Base-by-base conservation (phyloP, 768 basidiomycete species). In the Rhodotorula babjevae region DNA sequence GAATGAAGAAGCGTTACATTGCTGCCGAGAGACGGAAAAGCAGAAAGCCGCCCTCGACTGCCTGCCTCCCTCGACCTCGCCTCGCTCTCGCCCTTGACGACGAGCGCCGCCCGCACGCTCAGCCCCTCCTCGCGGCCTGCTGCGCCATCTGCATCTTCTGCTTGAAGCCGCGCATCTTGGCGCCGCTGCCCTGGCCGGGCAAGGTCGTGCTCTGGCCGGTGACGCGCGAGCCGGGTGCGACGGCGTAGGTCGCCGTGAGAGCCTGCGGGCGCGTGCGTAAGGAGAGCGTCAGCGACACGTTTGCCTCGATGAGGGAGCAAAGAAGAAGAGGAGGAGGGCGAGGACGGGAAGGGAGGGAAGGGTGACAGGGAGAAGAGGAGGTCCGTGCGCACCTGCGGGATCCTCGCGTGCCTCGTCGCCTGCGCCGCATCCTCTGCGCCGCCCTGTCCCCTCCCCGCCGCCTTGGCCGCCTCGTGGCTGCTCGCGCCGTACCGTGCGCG, bases 391-490 rank as follows among this genome's bases (percentile, higher is more conserved):
- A 49, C 47, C 47, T 49, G 50, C 4, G 92, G 92, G 67, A 94
- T 92, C 83, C 86, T 85, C 47, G 93, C 92, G 6, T 90, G 89
- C 67, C 93, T 90, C 84, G 87, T 88, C 79, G 87, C 60, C 36
- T 23, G 84, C 23, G 49, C 61, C 50, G 50, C 50, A 2, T 52
- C 25, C 3, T 42, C 46, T 19, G 57, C 61, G 18, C 29, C n/a
- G 27, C 36, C 76, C 87, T 87, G 79, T 84, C 86, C 46, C 14
- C 44, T 12, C 18, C 36, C 27, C 27, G 25, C 14, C 42, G 84
- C 18, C 87, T 88, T 67, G 90, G 82, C 67, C 90, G 91, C 23
- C 87, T 84, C 76, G 87, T 88, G 75, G 90, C 83, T 77, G 85
- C 84, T 78, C 89, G 88, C 14, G 82, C 83, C 57, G 77, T 79